Evolutionary conservation across 495 filamentous ascomycete species (phyloP).

Genomic region (Tuber borchii): DNA sequence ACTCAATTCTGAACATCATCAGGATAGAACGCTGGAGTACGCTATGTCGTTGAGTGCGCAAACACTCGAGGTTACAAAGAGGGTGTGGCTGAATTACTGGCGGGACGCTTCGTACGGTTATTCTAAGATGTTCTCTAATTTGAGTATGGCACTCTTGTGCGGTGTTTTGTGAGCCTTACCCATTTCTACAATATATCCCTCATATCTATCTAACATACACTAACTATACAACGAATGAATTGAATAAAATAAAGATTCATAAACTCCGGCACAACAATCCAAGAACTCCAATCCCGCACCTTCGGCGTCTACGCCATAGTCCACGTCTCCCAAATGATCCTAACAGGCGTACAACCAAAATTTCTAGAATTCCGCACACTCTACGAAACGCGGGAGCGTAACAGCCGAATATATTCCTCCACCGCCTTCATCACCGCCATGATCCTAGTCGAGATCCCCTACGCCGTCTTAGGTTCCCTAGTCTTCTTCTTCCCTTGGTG

Average conservation of each 20-base stretch:
- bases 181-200: no score
- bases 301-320: constrained; percentile 39
- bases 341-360: constrained; percentile 75
- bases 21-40: constrained; percentile 47
- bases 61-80: constrained; percentile 55
- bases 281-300: constrained; percentile 40
- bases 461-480: constrained; percentile 63
- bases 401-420: constrained; percentile 77
- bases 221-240: background rate
- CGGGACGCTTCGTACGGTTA: constrained; percentile 66
- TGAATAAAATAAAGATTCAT: constrained; percentile 16
- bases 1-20: constrained; percentile 42
- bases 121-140: constrained; percentile 63
- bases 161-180: constrained; percentile 39
- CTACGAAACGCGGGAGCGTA: constrained; percentile 80
- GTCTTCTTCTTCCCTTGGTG: constrained; percentile 72
- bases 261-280: constrained; percentile 35
- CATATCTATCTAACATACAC: background rate
- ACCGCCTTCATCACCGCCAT: constrained; percentile 73
- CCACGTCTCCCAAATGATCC: constrained; percentile 40
- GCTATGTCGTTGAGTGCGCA: constrained; percentile 58
- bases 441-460: constrained; percentile 68
- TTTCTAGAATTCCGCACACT: constrained; percentile 64
- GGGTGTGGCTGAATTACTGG: constrained; percentile 66
- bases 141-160: constrained; percentile 54